A percentile compares a stretch with the other conserved stretches of the same genome.
These are phyloP conservation scores for Didymella segeticola DNA, from an alignment of 2,329 filamentous ascomycete species.

Conservation along the genomic window DNA sequence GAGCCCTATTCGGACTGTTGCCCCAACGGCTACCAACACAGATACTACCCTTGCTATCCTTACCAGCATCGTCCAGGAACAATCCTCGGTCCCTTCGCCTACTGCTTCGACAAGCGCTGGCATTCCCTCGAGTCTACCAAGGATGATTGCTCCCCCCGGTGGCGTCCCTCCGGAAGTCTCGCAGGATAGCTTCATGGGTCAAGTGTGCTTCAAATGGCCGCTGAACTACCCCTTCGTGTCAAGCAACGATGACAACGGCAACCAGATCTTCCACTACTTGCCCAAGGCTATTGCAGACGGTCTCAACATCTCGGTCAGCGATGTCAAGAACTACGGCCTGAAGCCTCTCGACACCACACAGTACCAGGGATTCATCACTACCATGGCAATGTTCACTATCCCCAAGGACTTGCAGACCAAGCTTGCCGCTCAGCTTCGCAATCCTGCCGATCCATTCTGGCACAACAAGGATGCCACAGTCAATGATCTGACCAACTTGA, in stretches of 20 bases:
- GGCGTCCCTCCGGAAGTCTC: slow-evolving; percentile 62
- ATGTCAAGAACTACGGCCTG: slow-evolving; percentile 73
- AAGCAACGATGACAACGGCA: slow-evolving; percentile 70
- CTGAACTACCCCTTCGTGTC: slow-evolving; percentile 85
- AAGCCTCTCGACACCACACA: slow-evolving; percentile 76
- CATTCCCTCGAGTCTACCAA: slow-evolving; percentile 72
- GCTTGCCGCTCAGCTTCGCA: slow-evolving; percentile 72
- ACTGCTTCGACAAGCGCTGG: slow-evolving; percentile 54
- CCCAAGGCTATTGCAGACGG: slow-evolving; percentile 74
- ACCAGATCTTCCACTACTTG: slow-evolving; percentile 83
- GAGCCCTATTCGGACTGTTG: slow-evolving; percentile 50
- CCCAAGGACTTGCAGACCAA: slow-evolving; percentile 57
- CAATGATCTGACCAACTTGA: slow-evolving; percentile 75
- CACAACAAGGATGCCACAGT: slow-evolving; percentile 71
- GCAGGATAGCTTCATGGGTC: slow-evolving; percentile 72
- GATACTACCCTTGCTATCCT: slow-evolving; percentile 60
- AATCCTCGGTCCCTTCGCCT: slow-evolving; percentile 54
- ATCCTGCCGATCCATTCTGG: slow-evolving; percentile 77
- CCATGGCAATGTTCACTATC: slow-evolving; percentile 66
- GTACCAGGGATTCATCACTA: slow-evolving; percentile 79
- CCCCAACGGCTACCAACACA: slow-evolving; percentile 55
- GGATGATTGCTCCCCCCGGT: slow-evolving; percentile 74
- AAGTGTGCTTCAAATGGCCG: slow-evolving; percentile 81
- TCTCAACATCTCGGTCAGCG: slow-evolving; percentile 56
- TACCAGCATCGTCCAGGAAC: slow-evolving; percentile 67